Conservation (phyloP, 768 basidiomycete genomes). For the Mycena haematopus region DNA sequence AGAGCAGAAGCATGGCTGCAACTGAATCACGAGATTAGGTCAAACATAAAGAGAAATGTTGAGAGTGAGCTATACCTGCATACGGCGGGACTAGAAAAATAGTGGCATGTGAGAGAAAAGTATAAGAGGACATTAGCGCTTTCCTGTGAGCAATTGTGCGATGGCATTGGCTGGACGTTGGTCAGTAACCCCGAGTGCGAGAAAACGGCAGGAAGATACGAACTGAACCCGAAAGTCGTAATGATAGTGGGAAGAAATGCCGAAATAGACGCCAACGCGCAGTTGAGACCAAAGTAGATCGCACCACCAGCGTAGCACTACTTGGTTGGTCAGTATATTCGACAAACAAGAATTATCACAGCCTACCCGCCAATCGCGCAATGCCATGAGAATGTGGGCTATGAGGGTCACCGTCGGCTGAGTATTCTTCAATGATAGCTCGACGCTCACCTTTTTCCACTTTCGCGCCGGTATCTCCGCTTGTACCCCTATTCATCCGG, state of each 20-base stretch:
- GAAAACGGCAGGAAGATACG: constrained; percentile 34
- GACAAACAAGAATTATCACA: neutral
- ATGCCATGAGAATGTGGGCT: constrained; percentile 69
- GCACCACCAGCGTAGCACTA: constrained; percentile 71
- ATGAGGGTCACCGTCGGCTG: neutral
- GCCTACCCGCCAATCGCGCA: constrained; percentile 73
- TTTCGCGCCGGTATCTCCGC: constrained; percentile 67
- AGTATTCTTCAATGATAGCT: neutral
- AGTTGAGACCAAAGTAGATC: constrained; percentile 81
- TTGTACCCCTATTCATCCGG: constrained; percentile 70
- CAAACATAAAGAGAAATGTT: no score
- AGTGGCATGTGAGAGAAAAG: neutral
- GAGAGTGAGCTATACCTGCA: constrained; percentile 36
- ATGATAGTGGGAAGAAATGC: constrained; percentile 88
- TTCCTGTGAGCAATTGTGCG: constrained; percentile 68
- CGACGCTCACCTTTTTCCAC: constrained; percentile 60
- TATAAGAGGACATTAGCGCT: neutral
- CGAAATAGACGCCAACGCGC: constrained; percentile 77
- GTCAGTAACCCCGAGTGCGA: constrained; percentile 6
- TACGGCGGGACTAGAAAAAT: constrained; percentile 69
- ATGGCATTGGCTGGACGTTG: constrained; percentile 58
- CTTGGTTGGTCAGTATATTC: neutral
- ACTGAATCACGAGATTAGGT: constrained; percentile 37
- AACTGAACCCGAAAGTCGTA: constrained; percentile 73
- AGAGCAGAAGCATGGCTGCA: constrained; percentile 65